Base-by-base conservation (phyloP, 2,329 filamentous ascomycete species). In the Aspergillus hortae region DNA sequence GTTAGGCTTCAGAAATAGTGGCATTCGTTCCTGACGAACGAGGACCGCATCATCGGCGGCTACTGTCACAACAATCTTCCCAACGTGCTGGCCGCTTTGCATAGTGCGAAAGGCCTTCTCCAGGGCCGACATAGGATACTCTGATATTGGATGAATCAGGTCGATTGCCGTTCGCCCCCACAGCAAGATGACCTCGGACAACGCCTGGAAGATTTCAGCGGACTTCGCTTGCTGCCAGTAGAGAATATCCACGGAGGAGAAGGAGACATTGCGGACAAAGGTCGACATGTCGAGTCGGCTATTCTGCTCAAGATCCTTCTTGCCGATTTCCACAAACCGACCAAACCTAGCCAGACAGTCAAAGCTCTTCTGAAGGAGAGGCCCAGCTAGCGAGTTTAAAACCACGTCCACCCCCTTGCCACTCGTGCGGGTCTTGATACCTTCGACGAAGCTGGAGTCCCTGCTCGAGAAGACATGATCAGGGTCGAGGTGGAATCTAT, bases 331-430 rank as follows among this genome's bases (percentile, higher is more conserved):
- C 10, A 49, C 32, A 27, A 49, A 49, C 6, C 47, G 40, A 2
- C 47, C 47, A n/a, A 23, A 43, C 2, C 19, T 7, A 4, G 47
- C 47, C 17, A 49, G 40, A 15, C 25, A 43, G 14, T 49, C 9
- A 7, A 23, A 21, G 2, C n/a, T 23, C 15, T 32, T 10, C 4
- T 35, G 47, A 7, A 44, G 12, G 17, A 10, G 17, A 17, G 30
- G 38, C 14, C 47, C 47, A 12, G 40, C n/a, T 3, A 44, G 2
- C 14, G 47, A 43, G 6, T 49, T 49, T 10, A 49, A 27, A 12
- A 49, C 27, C 11, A 49, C 47, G 36, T 49, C 47, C 17, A 49
- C 47, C 7, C 47, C 47, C 14, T 27, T 23, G 25, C 47, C 40
- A 10, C 27, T 27, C 1, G 47, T 49, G 2, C 19, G 3, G 1